A percentile compares a stretch with the other conserved stretches of the same genome.
These are phyloP conservation scores for Jacaranda mimosifolia DNA, from an alignment of 257 asterid genomes.

Conservation along the genomic window DNA sequence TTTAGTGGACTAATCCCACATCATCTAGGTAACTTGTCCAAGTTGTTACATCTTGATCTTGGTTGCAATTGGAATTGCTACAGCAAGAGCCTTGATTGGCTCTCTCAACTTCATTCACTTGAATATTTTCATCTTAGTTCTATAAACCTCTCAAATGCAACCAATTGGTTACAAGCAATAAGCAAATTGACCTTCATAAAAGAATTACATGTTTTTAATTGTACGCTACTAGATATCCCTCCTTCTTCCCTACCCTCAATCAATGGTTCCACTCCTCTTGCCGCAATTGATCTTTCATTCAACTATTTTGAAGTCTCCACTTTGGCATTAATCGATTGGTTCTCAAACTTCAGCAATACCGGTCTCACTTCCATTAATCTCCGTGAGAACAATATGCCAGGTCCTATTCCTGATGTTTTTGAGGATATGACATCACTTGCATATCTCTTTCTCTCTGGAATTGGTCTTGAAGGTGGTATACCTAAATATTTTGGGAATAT, in stretches of 20 bases:
- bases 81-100: constrained; percentile 31
- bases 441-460: not conserved
- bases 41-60: constrained; percentile 27
- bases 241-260: not conserved
- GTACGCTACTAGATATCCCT: not conserved
- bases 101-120: constrained; percentile 20
- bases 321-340: not conserved
- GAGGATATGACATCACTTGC: not conserved
- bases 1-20: not conserved
- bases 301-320: not conserved
- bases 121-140: constrained; percentile 18
- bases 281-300: constrained; percentile 15
- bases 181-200: constrained; percentile 8
- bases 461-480: not conserved
- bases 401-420: constrained; percentile 13
- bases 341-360: not conserved
- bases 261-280: constrained; percentile 13
- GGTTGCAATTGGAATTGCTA: not conserved
- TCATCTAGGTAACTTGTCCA: constrained; percentile 14
- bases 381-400: not conserved
- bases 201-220: no score
- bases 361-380: not conserved
- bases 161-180: constrained; percentile 33
- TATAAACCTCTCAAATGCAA: constrained; percentile 18
- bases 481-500: constrained; percentile 12